phyloP scores from a whole-genome alignment of 805 yeast genomes.

The Lachancea mirantina region DNA sequence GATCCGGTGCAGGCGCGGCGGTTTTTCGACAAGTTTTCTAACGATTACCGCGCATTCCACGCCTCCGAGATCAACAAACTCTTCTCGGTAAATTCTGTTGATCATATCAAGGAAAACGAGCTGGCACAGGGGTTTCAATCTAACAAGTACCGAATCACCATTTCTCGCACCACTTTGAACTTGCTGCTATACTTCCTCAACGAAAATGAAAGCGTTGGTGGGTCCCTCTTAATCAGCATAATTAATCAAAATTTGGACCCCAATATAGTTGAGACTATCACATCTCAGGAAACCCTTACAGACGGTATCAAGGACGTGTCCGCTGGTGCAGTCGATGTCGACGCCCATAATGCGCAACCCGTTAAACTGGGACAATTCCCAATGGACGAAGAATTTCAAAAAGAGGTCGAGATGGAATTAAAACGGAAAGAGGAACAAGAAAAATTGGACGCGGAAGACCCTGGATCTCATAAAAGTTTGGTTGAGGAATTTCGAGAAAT shows the following conservation, averaged over 20 bases:
- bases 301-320: conserved; percentile 33
- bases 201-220: conserved; percentile 89
- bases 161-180: conserved; percentile 80
- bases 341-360: conserved; percentile 33
- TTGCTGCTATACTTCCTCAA: conserved; percentile 77
- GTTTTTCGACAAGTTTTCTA: conserved; percentile 67
- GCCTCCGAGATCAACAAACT: conserved; percentile 67
- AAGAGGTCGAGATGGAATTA: conserved; percentile 79
- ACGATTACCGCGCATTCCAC: conserved; percentile 70
- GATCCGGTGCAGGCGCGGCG: conserved; percentile 55
- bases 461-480: conserved; percentile 35
- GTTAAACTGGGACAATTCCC: conserved; percentile 82
- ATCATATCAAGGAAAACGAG: conserved; percentile 76
- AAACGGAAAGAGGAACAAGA: conserved; percentile 69
- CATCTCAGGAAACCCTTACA: conserved; percentile 25
- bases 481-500: conserved; percentile 59
- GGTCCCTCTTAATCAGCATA: conserved; percentile 75
- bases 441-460: conserved; percentile 33
- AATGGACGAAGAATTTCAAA: conserved; percentile 72
- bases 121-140: conserved; percentile 68
- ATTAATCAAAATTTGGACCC: conserved; percentile 75
- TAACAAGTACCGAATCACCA: conserved; percentile 65
- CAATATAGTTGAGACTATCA: conserved; percentile 33
- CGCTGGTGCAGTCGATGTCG: conserved; percentile 23
- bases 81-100: conserved; percentile 67